phyloP scores from a whole-genome alignment of 257 asterid genomes.

The Solanum tarijense region DNA sequence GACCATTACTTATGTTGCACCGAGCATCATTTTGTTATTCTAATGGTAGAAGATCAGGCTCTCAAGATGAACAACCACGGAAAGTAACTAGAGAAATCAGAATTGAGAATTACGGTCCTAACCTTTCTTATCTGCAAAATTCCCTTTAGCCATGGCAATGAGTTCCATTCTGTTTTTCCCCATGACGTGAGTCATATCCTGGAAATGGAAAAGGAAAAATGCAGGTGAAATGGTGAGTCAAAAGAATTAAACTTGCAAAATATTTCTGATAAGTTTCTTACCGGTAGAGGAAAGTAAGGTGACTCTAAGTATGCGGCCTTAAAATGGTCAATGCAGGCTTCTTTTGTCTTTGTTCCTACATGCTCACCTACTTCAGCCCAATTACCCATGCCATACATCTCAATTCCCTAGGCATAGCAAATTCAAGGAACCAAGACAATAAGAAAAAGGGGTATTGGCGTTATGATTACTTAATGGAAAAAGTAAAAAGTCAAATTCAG shows the following conservation, averaged over 20 bases:
- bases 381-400: conserved; percentile 90
- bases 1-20: not conserved
- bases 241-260: not conserved
- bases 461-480: not conserved
- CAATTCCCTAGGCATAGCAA: conserved; percentile 46
- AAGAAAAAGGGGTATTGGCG: not conserved
- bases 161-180: conserved; percentile 77
- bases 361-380: conserved; percentile 92
- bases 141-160: conserved; percentile 73
- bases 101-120: not conserved
- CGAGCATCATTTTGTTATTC: not conserved
- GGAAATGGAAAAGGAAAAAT: not conserved
- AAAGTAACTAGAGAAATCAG: not conserved
- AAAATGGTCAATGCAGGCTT: conserved; percentile 64
- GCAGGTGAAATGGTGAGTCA: not conserved
- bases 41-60: not conserved
- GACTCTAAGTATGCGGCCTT: conserved; percentile 59
- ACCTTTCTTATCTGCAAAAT: conserved; percentile 64
- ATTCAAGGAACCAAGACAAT: conserved; percentile 9
- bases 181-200: conserved; percentile 77
- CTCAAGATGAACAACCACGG: not conserved
- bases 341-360: conserved; percentile 81
- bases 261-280: conserved; percentile 19
- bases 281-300: conserved; percentile 88
- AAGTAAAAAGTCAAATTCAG: not conserved